Percentiles rank a stretch among this genome's conserved stretches.
phyloP scores from a whole-genome alignment of 164 flowering plant genomes.

The Hamamelis virginiana region DNA sequence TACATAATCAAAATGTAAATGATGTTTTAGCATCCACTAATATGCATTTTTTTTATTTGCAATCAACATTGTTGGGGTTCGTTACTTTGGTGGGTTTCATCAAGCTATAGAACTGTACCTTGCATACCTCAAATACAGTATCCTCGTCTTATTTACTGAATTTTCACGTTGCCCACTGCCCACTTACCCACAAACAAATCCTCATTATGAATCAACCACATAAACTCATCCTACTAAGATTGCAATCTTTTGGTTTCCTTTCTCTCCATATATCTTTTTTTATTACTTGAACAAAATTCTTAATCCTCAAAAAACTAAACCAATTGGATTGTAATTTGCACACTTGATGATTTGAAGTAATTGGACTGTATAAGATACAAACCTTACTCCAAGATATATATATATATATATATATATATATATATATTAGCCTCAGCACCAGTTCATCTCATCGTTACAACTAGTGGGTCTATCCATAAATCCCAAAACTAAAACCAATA shows the following conservation, averaged over 20 bases:
- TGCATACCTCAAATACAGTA: neutral
- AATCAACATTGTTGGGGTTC: too few relatives aligned
- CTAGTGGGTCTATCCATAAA: neutral
- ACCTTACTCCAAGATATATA: too few relatives aligned
- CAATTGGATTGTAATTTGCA: too few relatives aligned
- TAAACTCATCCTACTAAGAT: constrained; percentile 1
- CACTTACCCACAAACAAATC: neutral
- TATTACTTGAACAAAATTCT: neutral
- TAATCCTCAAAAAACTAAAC: too few relatives aligned
- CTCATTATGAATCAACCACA: neutral
- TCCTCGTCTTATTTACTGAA: neutral
- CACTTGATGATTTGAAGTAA: too few relatives aligned
- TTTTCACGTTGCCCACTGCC: too few relatives aligned
- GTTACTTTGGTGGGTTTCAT: neutral
- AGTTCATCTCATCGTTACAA: neutral
- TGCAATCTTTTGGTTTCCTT: neutral
- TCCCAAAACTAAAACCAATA: neutral
- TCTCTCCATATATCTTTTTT: neutral
- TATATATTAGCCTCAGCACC: too few relatives aligned
- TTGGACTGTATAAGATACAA: too few relatives aligned
- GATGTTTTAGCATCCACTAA: too few relatives aligned
- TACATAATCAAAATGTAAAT: too few relatives aligned
- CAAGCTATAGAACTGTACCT: neutral
- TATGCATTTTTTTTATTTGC: too few relatives aligned
- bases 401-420: too few relatives aligned